Percentiles rank a stretch among this genome's conserved stretches.
These are phyloP conservation scores for Lizonia empirigonia DNA, from an alignment of 2,329 filamentous ascomycete genomes.

Conservation along the genomic window DNA sequence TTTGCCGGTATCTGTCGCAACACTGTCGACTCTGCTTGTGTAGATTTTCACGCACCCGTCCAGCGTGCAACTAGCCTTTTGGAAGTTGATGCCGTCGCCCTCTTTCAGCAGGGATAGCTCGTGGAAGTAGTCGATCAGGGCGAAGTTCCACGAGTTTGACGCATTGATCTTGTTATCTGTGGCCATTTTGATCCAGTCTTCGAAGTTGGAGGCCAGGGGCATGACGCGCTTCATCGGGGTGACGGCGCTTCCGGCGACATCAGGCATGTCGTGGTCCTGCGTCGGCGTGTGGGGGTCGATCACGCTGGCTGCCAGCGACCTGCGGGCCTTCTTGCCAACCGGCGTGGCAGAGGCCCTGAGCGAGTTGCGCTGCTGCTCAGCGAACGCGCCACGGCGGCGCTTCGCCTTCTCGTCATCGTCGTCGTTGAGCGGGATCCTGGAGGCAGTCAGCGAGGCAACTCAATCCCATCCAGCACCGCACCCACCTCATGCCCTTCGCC, in stretches of 20 bases:
- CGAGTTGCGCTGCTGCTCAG: conserved; percentile 75
- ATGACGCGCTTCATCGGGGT: conserved; percentile 92
- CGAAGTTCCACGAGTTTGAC: conserved; percentile 98
- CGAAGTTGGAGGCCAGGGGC: conserved; percentile 94
- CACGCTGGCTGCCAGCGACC: conserved; percentile 58
- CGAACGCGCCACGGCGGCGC: conserved; percentile 75
- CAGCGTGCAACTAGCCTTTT: conserved; percentile 95
- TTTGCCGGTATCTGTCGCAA: conserved; percentile 96
- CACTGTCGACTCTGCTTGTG: conserved; percentile 96
- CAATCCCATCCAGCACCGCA: no score
- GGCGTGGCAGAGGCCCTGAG: conserved; percentile 82
- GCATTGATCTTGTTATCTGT: conserved; percentile 98
- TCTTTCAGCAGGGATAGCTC: conserved; percentile 98
- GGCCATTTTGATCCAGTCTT: conserved; percentile 99
- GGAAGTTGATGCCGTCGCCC: conserved; percentile 96
- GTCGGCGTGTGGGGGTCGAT: conserved; percentile 58
- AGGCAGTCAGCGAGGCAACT: conserved; percentile 4
- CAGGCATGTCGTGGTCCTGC: conserved; percentile 55
- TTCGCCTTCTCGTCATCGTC: conserved; percentile 90
- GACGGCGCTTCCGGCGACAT: conserved; percentile 73
- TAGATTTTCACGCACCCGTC: conserved; percentile 99
- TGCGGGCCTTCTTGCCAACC: conserved; percentile 61
- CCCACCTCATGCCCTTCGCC: conserved; percentile 6
- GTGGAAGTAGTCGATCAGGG: conserved; percentile 99
- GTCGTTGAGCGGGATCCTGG: conserved; percentile 92